Conservation (phyloP, 2,329 filamentous ascomycete genomes). For the Endoconidiophora polonica region DNA sequence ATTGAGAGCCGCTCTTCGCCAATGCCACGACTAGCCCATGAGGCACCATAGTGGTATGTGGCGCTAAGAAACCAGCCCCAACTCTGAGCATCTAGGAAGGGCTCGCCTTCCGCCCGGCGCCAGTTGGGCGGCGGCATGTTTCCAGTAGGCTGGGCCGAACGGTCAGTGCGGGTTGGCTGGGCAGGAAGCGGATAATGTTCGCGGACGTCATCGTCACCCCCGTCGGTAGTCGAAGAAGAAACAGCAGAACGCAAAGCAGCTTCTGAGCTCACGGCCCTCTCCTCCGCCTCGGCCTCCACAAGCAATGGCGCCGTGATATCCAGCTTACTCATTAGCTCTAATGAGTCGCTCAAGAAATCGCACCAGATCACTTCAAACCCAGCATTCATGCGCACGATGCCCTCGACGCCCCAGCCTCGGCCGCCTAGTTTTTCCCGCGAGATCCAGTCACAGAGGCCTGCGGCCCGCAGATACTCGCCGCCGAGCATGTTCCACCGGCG, state of each 20-base stretch:
- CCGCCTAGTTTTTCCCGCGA: slow-evolving; percentile 24
- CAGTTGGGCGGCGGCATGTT: slow-evolving; percentile 12
- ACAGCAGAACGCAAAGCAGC: not conserved
- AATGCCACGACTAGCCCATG: slow-evolving; percentile 21
- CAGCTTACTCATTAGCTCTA: slow-evolving; percentile 26
- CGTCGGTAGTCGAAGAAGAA: not conserved
- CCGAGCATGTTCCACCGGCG: slow-evolving; percentile 19
- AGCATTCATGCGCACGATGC: slow-evolving; percentile 33
- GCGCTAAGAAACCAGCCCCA: slow-evolving; percentile 31
- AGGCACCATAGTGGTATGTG: slow-evolving; percentile 26
- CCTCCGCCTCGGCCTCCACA: not conserved
- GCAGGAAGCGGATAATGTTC: slow-evolving; percentile 22
- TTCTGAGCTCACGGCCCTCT: not conserved
- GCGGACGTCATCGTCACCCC: slow-evolving; percentile 5
- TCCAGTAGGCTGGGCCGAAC: slow-evolving; percentile 15
- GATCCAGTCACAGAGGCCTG: slow-evolving; percentile 31
- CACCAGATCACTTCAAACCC: slow-evolving; percentile 38
- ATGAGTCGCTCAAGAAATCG: slow-evolving; percentile 28
- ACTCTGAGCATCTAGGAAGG: slow-evolving; percentile 23
- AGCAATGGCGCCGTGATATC: slow-evolving; percentile 28
- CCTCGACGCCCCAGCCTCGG: slow-evolving; percentile 31
- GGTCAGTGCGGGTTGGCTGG: slow-evolving; percentile 21
- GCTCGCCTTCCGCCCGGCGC: slow-evolving; percentile 20
- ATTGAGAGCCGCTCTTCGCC: slow-evolving; percentile 27
- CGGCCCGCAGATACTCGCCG: slow-evolving; percentile 31